Evolutionary conservation across 768 basidiomycete genomes (phyloP), one percentile per base, ranked within the genome.

Genomic region (Cyathus striatus): DNA sequence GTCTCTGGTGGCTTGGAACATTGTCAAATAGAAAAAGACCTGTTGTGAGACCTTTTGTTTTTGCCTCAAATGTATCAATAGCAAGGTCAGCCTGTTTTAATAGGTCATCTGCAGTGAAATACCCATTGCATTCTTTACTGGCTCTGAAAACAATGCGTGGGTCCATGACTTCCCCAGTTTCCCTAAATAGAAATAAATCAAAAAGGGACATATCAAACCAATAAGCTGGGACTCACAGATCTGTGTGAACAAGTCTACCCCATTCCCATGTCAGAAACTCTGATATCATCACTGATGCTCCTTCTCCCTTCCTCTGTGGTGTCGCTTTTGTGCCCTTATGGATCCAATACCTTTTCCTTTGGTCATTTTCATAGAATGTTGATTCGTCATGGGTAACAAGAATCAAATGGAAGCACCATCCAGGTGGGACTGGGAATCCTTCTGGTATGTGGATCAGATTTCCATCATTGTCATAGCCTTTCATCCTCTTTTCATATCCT

Each of bases 351-450:
- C 35, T 54, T 27, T 61, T 59, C 6, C 52, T 27, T 2, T 49
- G 54, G 41, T 70, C 64, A 47, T 65, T 56, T 21, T 54, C 55
- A 44, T 63, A 66, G 46, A 69, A 70, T 5, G 63, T 69, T 14
- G 64, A 69, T 43, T 70, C 59, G 41, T 69, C 58, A 43, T 70
- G 69, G 1, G 51, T 58, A 7, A 55, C 44, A 3, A 58, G 37
- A 36, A 58, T 51, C 2, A 60, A 46, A 5, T 44, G 23, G 41
- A 56, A 56, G 14, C 40, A 40, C 7, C 16, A 23, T 22, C 25
- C 17, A 20, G 44, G 41, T 16, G 45, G 40, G 25, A 62, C 55
- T 22, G 52, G 44, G 52, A 53, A 52, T 34, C 56, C 50, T 22
- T 36, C 36, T 3, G 49, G 46, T 42, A 38, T 43, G 4, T 37